Evolutionary conservation across 805 yeast species (phyloP), one percentile per base, ranked within the genome.

Genomic region (Candida chauliodis): DNA sequence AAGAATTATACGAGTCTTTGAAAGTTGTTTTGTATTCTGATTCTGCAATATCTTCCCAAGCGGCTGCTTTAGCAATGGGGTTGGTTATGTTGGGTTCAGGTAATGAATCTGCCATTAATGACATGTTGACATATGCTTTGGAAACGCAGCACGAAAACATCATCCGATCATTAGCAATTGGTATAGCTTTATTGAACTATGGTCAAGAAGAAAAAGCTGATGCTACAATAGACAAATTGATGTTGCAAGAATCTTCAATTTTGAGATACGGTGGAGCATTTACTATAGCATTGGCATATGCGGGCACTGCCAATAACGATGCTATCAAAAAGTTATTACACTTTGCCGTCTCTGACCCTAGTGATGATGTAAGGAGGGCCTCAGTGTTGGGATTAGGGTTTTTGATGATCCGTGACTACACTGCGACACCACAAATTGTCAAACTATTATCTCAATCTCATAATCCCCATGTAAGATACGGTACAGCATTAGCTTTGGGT

Each of bases 391-490:
- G 89, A 6, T 74, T 93, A 38, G 99, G 99, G 15, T 93, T 93
- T 63, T 82, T 93, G 34, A 72, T 93, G 49, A 73, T 91, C 43
- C 85, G 96, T 56, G 95, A 90, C 58, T 86, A 88, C 61, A 81
- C 89, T 11, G 89, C 96, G 0, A 91, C 93, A 15, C 99, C 99
- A 41, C 84, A 95, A 49, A 84, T 93, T 66, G 97, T 93, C 26
- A 95, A 91, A 59, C 72, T 93, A 41, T 73, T 93, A 50, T 79
- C 96, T 0, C 95, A 89, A 61, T 86, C 96, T 1, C 97, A 93
- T 61, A 93, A 93, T 59, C 96, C 99, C 10, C 97, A 93, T 58
- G 98, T 93, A 25, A 85, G 99, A 61, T 93, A 93, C 58, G 99
- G 99, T 69, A 86, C 97, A 22, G 96, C 98, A 2, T 71, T 93